Evolutionary conservation across 148 eudicot genomes (phyloP).

Genomic region (Persicaria tinctoria): DNA sequence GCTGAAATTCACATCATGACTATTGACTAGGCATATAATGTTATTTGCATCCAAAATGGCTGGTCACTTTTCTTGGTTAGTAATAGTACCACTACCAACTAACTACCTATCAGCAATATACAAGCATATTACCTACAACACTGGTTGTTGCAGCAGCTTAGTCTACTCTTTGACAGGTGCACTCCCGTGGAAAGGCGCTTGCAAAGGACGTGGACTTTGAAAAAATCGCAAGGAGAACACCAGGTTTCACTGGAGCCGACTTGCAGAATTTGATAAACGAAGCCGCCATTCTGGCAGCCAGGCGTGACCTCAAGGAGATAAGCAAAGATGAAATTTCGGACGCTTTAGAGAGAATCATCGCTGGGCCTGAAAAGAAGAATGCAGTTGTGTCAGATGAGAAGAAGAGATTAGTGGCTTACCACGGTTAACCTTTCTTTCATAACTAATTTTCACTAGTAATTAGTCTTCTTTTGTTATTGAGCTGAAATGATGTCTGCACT

Average conservation of each 20-base stretch:
- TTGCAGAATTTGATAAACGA: conserved; percentile 96
- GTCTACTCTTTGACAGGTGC: conserved; percentile 45
- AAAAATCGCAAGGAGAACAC: conserved; percentile 91
- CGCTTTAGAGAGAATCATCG: conserved; percentile 95
- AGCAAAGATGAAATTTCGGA: conserved; percentile 99
- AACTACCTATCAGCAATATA: no score
- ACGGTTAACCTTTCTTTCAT: conserved; percentile 34
- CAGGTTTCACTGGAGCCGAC: conserved; percentile 99
- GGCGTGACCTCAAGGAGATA: conserved; percentile 95
- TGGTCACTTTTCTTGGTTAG: no score
- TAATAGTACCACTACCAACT: no score
- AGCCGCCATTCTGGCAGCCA: conserved; percentile 98
- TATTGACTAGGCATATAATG: no score
- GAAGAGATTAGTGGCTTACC: conserved; percentile 95
- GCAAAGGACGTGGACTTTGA: conserved; percentile 98
- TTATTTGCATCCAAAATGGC: no score
- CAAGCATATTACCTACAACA: background rate
- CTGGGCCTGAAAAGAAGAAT: conserved; percentile 99
- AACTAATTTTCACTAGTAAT: background rate
- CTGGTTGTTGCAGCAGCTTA: background rate
- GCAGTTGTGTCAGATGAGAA: conserved; percentile 98
- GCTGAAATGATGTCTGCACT: background rate
- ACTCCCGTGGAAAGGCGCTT: conserved; percentile 93
- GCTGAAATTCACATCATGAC: no score
- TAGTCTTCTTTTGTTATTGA: background rate